Conservation (phyloP, 2,329 filamentous ascomycete genomes). For the Raffaelea ambrosiae region DNA sequence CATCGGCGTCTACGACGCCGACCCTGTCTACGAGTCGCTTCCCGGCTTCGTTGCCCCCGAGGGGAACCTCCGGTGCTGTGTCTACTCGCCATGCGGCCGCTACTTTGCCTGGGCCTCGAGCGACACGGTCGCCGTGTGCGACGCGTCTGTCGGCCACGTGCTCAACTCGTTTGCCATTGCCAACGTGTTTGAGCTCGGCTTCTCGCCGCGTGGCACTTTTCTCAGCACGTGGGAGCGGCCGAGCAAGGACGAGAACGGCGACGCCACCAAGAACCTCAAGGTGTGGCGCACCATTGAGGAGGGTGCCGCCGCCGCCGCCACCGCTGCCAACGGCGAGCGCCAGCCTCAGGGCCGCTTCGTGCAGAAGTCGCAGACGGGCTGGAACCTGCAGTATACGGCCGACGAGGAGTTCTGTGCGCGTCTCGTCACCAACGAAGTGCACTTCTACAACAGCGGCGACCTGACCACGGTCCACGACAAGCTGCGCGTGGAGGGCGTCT, state of each 20-base stretch:
- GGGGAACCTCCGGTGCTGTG: conserved; percentile 89
- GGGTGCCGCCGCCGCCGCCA: conserved; percentile 44
- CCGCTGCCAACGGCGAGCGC: too few relatives aligned
- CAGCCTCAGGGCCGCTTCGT: conserved; percentile 81
- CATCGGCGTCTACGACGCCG: conserved; percentile 88
- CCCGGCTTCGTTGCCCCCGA: conserved; percentile 79
- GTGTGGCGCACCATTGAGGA: conserved; percentile 83
- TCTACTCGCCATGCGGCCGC: conserved; percentile 90
- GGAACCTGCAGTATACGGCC: conserved; percentile 93
- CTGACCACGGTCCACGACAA: conserved; percentile 89
- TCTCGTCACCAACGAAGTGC: conserved; percentile 91
- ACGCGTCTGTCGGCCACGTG: conserved; percentile 66
- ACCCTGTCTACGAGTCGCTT: conserved; percentile 77
- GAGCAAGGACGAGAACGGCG: conserved; percentile 83
- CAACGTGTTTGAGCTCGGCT: conserved; percentile 89
- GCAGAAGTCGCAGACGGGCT: conserved; percentile 89
- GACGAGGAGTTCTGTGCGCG: conserved; percentile 93
- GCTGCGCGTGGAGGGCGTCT: conserved; percentile 81
- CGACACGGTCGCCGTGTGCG: conserved; percentile 77
- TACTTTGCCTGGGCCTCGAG: conserved; percentile 93
- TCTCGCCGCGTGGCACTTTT: conserved; percentile 86
- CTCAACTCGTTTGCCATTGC: conserved; percentile 67
- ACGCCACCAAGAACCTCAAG: conserved; percentile 93
- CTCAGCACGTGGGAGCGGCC: conserved; percentile 96
- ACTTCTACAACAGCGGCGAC: conserved; percentile 88